Evolutionary conservation across 2,329 filamentous ascomycete species (phyloP).

Genomic region (Nothophaeocryptopus gaeumannii): DNA sequence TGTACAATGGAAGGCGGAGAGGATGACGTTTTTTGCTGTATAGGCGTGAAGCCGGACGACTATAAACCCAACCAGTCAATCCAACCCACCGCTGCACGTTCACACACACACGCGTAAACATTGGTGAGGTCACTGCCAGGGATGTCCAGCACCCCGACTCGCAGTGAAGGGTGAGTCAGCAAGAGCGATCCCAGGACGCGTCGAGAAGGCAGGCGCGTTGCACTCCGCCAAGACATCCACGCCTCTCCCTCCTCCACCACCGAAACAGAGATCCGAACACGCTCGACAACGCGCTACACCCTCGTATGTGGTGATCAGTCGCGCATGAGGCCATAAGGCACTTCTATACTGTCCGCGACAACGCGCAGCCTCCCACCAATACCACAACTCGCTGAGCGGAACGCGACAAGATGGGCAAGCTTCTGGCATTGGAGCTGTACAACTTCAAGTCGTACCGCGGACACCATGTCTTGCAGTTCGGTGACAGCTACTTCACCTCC

Average conservation of each 20-base stretch:
- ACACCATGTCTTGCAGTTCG: conserved; percentile 89
- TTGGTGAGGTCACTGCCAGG: too few species aligned
- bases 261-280: not conserved
- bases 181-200: too few species aligned
- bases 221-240: not conserved
- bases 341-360: not conserved
- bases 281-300: not conserved
- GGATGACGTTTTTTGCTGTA: too few species aligned
- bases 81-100: too few species aligned
- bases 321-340: too few species aligned
- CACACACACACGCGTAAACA: too few species aligned
- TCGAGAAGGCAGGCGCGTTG: conserved; percentile 7
- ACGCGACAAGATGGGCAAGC: conserved; percentile 76
- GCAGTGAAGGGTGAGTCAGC: too few species aligned
- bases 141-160: too few species aligned
- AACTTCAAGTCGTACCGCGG: conserved; percentile 99
- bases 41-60: too few species aligned
- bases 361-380: not conserved
- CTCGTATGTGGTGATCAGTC: too few species aligned
- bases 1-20: too few species aligned
- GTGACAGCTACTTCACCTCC: conserved; percentile 97
- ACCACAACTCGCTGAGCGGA: not conserved
- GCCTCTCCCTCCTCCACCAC: not conserved
- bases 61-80: too few species aligned
- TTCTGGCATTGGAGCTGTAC: conserved; percentile 89